Evolutionary conservation across 2,329 filamentous ascomycete species (phyloP).

Genomic region (Aureobasidium sp.): DNA sequence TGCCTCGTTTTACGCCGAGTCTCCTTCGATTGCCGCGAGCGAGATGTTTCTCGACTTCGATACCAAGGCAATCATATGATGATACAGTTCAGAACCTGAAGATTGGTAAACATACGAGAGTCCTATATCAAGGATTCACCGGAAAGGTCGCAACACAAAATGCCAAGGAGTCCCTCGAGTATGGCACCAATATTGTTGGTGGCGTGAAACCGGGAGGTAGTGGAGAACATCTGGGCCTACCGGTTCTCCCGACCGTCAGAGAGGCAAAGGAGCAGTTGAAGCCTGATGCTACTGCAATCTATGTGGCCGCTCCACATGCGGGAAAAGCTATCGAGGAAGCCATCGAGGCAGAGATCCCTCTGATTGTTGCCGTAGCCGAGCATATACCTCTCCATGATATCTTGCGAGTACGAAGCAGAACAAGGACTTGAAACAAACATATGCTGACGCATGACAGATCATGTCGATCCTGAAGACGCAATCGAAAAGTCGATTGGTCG

Average conservation of each 20-base stretch:
- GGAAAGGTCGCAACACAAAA: slow-evolving; percentile 65
- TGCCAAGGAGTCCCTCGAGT: slow-evolving; percentile 66
- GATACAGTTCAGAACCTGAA: slow-evolving; percentile 60
- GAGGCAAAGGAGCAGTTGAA: slow-evolving; percentile 63
- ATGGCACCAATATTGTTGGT: slow-evolving; percentile 74
- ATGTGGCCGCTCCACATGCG: slow-evolving; percentile 69
- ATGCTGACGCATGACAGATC: slow-evolving; percentile 38
- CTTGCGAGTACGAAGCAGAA: slow-evolving; percentile 47
- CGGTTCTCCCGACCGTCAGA: slow-evolving; percentile 61
- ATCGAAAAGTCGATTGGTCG: slow-evolving; percentile 64
- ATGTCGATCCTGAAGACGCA: slow-evolving; percentile 66
- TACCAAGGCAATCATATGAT: slow-evolving; percentile 41
- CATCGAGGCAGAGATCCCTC: slow-evolving; percentile 68
- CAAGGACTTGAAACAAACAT: neutral
- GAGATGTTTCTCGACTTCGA: slow-evolving; percentile 25
- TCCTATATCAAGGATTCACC: slow-evolving; percentile 67
- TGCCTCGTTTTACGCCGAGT: neutral
- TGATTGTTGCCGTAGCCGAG: slow-evolving; percentile 73
- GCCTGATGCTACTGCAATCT: slow-evolving; percentile 72
- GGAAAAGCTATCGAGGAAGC: slow-evolving; percentile 70
- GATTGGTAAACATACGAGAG: slow-evolving; percentile 58
- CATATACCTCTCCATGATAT: slow-evolving; percentile 75
- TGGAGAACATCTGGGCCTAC: slow-evolving; percentile 65
- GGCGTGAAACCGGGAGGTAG: slow-evolving; percentile 66
- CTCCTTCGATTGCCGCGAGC: neutral